Base-by-base conservation (phyloP, 2,329 filamentous ascomycete species). In the Pleoardoris graminearum region DNA sequence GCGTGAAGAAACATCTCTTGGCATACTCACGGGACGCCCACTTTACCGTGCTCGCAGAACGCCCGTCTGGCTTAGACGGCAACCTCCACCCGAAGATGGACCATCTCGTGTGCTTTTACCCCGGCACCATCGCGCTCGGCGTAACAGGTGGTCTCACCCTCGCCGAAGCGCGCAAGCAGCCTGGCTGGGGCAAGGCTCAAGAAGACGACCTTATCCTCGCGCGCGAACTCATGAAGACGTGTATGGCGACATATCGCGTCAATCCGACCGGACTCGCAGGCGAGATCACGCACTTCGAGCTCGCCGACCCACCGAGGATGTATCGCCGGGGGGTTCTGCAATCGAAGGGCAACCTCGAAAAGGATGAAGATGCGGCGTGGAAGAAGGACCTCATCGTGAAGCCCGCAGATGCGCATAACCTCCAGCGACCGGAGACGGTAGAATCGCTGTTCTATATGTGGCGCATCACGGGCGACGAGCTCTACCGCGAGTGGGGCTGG, bases 371-470 rank as follows among this genome's bases (percentile, higher is more conserved):
- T 21, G 85, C 85, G 1, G 70, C 78, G 46, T 96, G 91, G 89
- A 85, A 85, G 55, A 76, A 86, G 51, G 94, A 97, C 69, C 93
- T 88, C 65, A 76, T 84, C 14, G 86, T 99, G 68, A 90, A 95
- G 69, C 63, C 77, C n/a, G 82, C 85, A n/a, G 94, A 99, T 71
- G 78, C 82, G 47, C 94, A 97, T 76, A 99, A 99, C 69, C 80
- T 99, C 29, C 94, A 97, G 75, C 85, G 94, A 27, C 94, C 94
- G 0, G 94, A 99, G 78, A 97, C 94, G 0, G 87, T 97, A n/a
- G 94, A 99, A 77, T 92, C 87, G 54, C 78, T 99, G 55, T 92
- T 99, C 68, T 96, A 97, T 77, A 96, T 99, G 91, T 99, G 93
- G 89, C 87, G 94, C 57, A 96, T 99, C 72, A 99, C 94, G 0